Evolutionary conservation across 768 basidiomycete species (phyloP).

Genomic region (Agrocybe praecox): DNA sequence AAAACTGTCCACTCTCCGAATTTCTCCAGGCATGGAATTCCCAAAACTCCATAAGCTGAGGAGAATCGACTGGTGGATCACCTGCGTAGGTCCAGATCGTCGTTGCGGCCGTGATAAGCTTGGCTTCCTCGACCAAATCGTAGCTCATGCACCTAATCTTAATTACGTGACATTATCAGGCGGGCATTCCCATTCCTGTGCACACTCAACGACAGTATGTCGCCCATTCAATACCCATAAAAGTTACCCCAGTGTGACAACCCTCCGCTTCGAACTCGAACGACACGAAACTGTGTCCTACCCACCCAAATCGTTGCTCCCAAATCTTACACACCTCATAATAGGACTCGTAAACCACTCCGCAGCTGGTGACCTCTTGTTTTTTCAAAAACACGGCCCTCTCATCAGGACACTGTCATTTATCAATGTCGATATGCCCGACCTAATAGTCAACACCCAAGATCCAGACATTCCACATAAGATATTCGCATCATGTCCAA

Average conservation of each 20-base stretch:
- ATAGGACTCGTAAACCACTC: neutral
- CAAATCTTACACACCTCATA: neutral
- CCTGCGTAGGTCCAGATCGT: neutral
- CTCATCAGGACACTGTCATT: neutral
- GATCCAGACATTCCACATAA: neutral
- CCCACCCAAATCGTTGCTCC: neutral
- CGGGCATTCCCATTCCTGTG: neutral
- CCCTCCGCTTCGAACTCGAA: slow-evolving; percentile 6
- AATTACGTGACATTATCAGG: slow-evolving; percentile 4
- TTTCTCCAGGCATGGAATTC: neutral
- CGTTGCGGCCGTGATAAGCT: no score
- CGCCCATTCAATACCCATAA: neutral
- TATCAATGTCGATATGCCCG: neutral
- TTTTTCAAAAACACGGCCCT: neutral
- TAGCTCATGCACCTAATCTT: slow-evolving; percentile 2
- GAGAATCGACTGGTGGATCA: slow-evolving; percentile 9
- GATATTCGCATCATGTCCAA: neutral
- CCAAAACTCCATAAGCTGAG: slow-evolving; percentile 4
- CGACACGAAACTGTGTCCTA: neutral
- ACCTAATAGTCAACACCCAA: neutral
- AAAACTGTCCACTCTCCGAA: neutral
- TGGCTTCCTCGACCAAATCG: slow-evolving; percentile 3
- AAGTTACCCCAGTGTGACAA: neutral
- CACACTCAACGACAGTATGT: neutral
- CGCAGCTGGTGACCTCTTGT: no score